Evolutionary conservation across 169 alveolate species (phyloP).

Genomic region (Theileria orientalis): DNA sequence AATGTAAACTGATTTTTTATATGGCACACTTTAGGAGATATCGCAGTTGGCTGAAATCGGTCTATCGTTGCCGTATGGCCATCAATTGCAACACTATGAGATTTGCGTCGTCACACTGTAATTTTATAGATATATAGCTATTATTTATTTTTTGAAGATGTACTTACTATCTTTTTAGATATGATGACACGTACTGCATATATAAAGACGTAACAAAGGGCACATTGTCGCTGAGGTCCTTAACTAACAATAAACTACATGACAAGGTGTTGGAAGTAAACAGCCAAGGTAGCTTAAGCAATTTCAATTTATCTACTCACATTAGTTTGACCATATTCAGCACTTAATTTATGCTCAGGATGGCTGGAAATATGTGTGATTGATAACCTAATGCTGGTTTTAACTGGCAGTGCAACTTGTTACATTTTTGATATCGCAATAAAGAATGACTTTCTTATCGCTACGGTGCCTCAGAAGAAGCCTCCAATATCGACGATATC

Average conservation of each 20-base stretch:
- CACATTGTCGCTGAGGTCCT: slow-evolving; percentile 50
- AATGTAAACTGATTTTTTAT: slow-evolving; percentile 8
- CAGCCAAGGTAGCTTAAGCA: slow-evolving; percentile 32
- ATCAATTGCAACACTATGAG: slow-evolving; percentile 37
- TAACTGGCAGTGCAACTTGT: slow-evolving; percentile 42
- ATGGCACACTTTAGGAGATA: slow-evolving; percentile 9
- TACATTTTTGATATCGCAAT: slow-evolving; percentile 46
- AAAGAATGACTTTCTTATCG: slow-evolving; percentile 29
- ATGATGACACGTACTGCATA: slow-evolving; percentile 41
- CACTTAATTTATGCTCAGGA: no score
- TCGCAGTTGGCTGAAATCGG: slow-evolving; percentile 37
- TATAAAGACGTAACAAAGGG: slow-evolving; percentile 51
- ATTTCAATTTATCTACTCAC: not conserved
- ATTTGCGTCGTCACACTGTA: slow-evolving; percentile 35
- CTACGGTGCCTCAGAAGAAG: slow-evolving; percentile 45
- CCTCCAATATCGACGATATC: slow-evolving; percentile 49
- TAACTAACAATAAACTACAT: slow-evolving; percentile 30
- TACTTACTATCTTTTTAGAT: not conserved
- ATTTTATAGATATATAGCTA: not conserved
- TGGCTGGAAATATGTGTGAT: slow-evolving; percentile 48
- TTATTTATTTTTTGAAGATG: not conserved
- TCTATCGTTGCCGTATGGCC: slow-evolving; percentile 21
- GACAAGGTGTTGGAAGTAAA: slow-evolving; percentile 51
- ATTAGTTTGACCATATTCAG: not conserved
- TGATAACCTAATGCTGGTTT: slow-evolving; percentile 43